Evolutionary conservation across 179 eudicot genomes (phyloP), one percentile per base, ranked within the genome.

Genomic region (Dionaea muscipula): DNA sequence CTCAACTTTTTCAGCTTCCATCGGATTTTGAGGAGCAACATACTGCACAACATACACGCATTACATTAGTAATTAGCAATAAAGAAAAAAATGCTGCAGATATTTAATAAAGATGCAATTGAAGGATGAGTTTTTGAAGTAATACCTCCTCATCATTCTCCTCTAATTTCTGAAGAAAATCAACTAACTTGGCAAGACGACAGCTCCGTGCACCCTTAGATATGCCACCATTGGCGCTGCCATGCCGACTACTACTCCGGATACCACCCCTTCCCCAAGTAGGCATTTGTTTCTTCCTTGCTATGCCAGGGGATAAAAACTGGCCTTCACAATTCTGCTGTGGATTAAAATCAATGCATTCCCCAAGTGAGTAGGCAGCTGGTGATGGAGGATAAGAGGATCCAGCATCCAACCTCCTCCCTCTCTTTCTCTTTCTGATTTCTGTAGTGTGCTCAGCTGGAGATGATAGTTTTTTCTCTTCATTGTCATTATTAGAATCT

Each of bases 201-300:
- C 53, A 62, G 36, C 54, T 71, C 47, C 73, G 62, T n/a, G 71
- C 1, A 50, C 20, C 5, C 2, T 16, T 17, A 35, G 60, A 48
- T 52, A 26, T 48, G n/a, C 67, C 62, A 57, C 76, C 69, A 63
- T 46, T 55, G 6, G 3, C 59, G 46, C 61, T 67, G 24, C 72
- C 72, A 60, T 68, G 64, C 13, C 84, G 56, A 10, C 51, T 63
- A 54, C 57, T 60, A 43, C 82, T 81, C 24, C 94, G 75, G 56
- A 62, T 60, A 43, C 87, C 81, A 21, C 73, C 78, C 51, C 48
- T 57, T 3, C 81, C 81, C 80, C 84, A 75, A n/a, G 74, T 58
- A 50, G 70, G 67, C 62, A 57, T 56, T 50, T 79, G 78, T 19
- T 72, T 25, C 46, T 52, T 68, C 28, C 63, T 36, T 2, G 61